Base-by-base conservation (phyloP, 495 filamentous ascomycete genomes). In the Astrocystis sublimbata region DNA sequence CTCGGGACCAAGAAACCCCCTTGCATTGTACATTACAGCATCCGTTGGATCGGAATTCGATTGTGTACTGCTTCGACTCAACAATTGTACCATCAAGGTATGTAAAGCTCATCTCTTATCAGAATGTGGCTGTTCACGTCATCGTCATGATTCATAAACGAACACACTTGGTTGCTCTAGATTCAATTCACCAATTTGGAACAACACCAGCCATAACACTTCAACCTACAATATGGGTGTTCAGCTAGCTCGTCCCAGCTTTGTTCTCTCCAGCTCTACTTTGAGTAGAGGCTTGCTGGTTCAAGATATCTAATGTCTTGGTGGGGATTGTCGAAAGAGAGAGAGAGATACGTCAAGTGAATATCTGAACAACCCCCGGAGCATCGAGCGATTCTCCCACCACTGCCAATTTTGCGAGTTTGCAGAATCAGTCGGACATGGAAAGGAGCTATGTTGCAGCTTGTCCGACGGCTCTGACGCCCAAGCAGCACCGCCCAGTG, bases 51-150 rank as follows among this genome's bases (percentile, higher is more conserved):
- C 59, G 41, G 56, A 15, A 36, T 4, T 17, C 19, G 31, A 15
- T 42, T 7, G 12, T 40, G 40, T 61, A 23, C 36, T 15, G 1
- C 3, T 12, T 45, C n/a, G 42, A 13, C 15, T 26, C 53, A 43
- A 61, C 45, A 43, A 2, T 35, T 52, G 58, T 53, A 45, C 24
- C 12, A n/a, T 61, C 59, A 61, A 52, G 31, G 60, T 62, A 62
- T 55, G 60, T 56, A 17, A 8, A 13, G 28, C n/a, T 10, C 33
- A 30, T 40, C 30, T 31, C 8, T 45, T 47, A 5, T 5, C 15
- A 1, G 3, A 45, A 23, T 30, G 6, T 17, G n/a, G n/a, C 19
- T 5, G 10, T 17, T 35, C 23, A 10, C n/a, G n/a, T n/a, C n/a
- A 31, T 60, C n/a, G n/a, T 6, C 21, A 60, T 60, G 36, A 42